Conservation (phyloP, 768 basidiomycete genomes). For the Cyclocybe cylindracea region DNA sequence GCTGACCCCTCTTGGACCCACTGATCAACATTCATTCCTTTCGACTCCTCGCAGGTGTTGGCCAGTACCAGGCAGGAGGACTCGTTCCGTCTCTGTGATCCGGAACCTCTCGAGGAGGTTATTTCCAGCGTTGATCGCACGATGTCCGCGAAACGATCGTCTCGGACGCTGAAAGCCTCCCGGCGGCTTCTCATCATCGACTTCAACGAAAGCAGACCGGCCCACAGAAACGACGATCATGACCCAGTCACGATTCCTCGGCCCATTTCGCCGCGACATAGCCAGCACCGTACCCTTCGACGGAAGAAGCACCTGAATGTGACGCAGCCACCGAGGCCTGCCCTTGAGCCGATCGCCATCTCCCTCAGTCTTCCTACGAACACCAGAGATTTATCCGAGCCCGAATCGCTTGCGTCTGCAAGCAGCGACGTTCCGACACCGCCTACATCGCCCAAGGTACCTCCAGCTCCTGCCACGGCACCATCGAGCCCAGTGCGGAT, state of each 20-base stretch:
- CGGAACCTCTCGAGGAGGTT: too few species aligned
- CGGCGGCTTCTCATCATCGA: constrained; percentile 14
- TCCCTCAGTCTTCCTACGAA: constrained; percentile 12
- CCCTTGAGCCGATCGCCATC: constrained; percentile 25
- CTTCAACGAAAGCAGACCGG: constrained; percentile 1
- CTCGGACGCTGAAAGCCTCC: constrained; percentile 15
- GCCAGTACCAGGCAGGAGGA: not conserved
- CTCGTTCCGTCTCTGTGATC: too few species aligned
- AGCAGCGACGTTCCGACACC: not conserved
- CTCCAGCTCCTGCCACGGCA: not conserved
- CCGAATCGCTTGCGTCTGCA: constrained; percentile 5
- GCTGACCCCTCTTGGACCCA: not conserved
- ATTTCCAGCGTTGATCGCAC: constrained; percentile 20
- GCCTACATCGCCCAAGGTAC: not conserved
- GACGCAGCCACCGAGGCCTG: constrained; percentile 21
- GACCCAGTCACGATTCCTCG: constrained; percentile 1
- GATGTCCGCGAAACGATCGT: constrained; percentile 5
- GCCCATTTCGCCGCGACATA: constrained; percentile 5
- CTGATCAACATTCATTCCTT: not conserved
- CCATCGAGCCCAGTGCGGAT: constrained; percentile 30
- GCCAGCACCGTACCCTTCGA: constrained; percentile 32
- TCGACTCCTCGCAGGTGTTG: constrained; percentile 1
- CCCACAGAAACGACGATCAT: too few species aligned
- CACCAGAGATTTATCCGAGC: constrained; percentile 15
- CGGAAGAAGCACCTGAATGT: constrained; percentile 38